phyloP scores from a whole-genome alignment of 768 basidiomycete species.

The Russula lepida region DNA sequence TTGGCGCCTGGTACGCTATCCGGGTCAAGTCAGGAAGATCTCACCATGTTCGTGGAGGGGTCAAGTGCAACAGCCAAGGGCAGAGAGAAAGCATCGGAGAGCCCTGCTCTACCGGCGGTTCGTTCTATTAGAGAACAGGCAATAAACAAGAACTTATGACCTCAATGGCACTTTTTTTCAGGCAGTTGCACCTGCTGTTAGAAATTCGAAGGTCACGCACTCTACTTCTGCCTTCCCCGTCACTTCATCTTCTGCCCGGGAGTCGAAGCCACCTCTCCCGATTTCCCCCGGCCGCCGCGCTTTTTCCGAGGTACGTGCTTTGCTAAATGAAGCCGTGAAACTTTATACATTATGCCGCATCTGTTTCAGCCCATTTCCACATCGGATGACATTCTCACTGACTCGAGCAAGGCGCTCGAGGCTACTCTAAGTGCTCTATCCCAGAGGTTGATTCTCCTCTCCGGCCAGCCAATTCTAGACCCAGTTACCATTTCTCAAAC shows the following conservation, averaged over 20 bases:
- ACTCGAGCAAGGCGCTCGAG: slow-evolving; percentile 9
- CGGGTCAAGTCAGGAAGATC: neutral
- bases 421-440: slow-evolving; percentile 12
- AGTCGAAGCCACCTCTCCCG: neutral
- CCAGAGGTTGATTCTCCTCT: slow-evolving; percentile 11
- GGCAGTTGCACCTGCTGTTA: neutral
- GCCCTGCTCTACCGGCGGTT: neutral
- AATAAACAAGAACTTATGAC: neutral
- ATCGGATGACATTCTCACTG: neutral
- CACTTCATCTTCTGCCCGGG: neutral
- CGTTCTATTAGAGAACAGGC: neutral
- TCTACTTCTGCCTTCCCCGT: neutral
- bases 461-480: slow-evolving; percentile 11
- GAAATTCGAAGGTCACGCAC: neutral
- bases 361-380: neutral
- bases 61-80: neutral
- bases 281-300: neutral
- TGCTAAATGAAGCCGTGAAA: neutral
- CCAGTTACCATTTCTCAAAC: slow-evolving; percentile 15
- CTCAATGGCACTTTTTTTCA: neutral
- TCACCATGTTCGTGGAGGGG: neutral
- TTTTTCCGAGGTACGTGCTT: slow-evolving; percentile 1
- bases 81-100: neutral
- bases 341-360: neutral
- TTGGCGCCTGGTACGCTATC: slow-evolving; percentile 3